Percentiles rank a stretch among this genome's conserved stretches.
Evolutionary conservation across 2,329 filamentous ascomycete genomes (phyloP).

Genomic region (Aspergillus flavus): DNA sequence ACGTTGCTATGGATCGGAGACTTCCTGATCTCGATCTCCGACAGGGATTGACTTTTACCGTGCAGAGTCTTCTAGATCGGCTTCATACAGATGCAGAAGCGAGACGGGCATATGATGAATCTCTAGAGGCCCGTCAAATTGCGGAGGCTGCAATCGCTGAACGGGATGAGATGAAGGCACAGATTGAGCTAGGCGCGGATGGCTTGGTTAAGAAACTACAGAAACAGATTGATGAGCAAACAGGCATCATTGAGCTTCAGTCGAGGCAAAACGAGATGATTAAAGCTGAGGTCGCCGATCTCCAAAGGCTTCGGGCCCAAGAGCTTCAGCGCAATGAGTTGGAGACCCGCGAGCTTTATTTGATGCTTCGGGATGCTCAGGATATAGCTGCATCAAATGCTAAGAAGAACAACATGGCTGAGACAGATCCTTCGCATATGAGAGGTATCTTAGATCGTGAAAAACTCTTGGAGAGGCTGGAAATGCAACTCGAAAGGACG

Average conservation of each 20-base stretch:
- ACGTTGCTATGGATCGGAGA: slow-evolving; percentile 96
- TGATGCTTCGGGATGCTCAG: slow-evolving; percentile 97
- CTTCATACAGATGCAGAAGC: slow-evolving; percentile 96
- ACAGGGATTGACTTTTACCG: slow-evolving; percentile 95
- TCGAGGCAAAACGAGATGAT: slow-evolving; percentile 81
- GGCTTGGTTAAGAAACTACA: slow-evolving; percentile 91
- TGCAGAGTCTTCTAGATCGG: slow-evolving; percentile 92
- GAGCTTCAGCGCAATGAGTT: slow-evolving; percentile 94
- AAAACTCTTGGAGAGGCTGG: slow-evolving; percentile 86
- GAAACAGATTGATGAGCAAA: slow-evolving; percentile 90
- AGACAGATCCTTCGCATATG: slow-evolving; percentile 74
- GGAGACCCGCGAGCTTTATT: slow-evolving; percentile 92
- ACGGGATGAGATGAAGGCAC: slow-evolving; percentile 88
- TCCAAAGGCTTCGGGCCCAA: slow-evolving; percentile 82
- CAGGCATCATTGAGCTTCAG: slow-evolving; percentile 86
- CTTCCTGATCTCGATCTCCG: slow-evolving; percentile 97
- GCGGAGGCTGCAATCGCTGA: slow-evolving; percentile 95
- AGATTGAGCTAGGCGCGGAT: slow-evolving; percentile 88
- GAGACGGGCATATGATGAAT: slow-evolving; percentile 87
- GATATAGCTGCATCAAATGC: slow-evolving; percentile 91
- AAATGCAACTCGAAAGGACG: slow-evolving; percentile 92
- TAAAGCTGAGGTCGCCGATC: slow-evolving; percentile 84
- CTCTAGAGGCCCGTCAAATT: slow-evolving; percentile 85
- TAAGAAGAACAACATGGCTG: slow-evolving; percentile 60
- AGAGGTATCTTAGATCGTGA: slow-evolving; percentile 93